Evolutionary conservation across 208 protist genomes (phyloP).

Genomic region (Leishmania turanica): DNA sequence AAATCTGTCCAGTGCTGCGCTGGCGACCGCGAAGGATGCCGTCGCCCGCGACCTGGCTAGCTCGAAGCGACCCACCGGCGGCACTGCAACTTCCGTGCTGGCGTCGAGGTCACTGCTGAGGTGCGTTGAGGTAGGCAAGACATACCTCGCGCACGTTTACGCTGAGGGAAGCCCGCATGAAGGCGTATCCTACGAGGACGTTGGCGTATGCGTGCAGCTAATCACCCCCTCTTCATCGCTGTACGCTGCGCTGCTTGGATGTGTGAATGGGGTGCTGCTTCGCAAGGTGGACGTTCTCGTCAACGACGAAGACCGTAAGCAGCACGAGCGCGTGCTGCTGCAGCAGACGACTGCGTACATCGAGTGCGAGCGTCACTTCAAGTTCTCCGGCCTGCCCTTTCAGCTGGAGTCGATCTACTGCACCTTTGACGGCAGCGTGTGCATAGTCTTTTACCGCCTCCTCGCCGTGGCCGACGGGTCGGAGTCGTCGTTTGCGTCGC

Average conservation of each 20-base stretch:
- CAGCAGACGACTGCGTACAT: conserved; percentile 38
- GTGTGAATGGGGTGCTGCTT: conserved; percentile 50
- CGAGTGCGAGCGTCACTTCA: conserved; percentile 62
- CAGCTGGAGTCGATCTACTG: conserved; percentile 59
- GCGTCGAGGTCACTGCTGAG: not conserved
- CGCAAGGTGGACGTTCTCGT: conserved; percentile 38
- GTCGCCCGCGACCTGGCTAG: not conserved
- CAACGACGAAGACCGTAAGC: conserved; percentile 26
- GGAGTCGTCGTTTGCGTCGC: not conserved
- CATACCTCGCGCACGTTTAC: conserved; percentile 52
- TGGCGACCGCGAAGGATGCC: not conserved
- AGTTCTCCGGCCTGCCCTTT: conserved; percentile 65
- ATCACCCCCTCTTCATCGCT: not conserved
- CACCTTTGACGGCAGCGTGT: conserved; percentile 61
- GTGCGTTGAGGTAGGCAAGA: conserved; percentile 30
- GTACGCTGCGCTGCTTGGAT: conserved; percentile 16
- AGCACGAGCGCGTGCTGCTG: conserved; percentile 26
- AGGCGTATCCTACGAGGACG: conserved; percentile 46
- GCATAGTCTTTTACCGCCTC: conserved; percentile 61
- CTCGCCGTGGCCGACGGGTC: conserved; percentile 9
- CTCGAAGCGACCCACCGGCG: not conserved
- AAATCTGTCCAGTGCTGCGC: conserved; percentile 11
- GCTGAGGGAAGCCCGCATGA: conserved; percentile 46
- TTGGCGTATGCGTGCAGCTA: conserved; percentile 49
- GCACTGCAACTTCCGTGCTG: not conserved